Base-by-base conservation (phyloP, 352 stramenopile species). In the Pythium biforme region DNA sequence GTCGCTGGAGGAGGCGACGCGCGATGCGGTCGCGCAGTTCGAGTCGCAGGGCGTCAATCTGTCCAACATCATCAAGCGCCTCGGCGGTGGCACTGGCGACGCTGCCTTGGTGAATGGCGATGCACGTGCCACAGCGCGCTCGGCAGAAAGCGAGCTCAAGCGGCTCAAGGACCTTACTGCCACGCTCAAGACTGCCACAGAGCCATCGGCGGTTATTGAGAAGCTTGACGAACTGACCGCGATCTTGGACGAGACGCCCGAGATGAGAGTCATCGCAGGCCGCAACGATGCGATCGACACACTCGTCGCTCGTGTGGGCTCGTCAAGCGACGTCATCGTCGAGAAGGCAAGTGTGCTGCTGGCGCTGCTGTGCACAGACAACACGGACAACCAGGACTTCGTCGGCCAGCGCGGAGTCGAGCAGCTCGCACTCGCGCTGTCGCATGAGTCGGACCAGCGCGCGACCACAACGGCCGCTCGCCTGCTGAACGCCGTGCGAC, bases 11-110 rank as follows among this genome's bases (percentile, higher is more conserved):
- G 88, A 95, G 26, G 88, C 89, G 17, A 74, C 91, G 54, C 61
- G 55, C 9, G 89, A 97, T 40, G 85, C 89, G 1, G 70, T 96
- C 31, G 66, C 84, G 62, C 89, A 97, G 72, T 96, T 97, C 50
- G 72, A 86, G 60, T 91, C 83, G 34, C 86, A 96, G 64, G 85
- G 84, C 50, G 87, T 96, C 40, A 87, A 96, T 64, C 69, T 96
- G 25, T 90, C 79, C 47, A 92, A 89, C 59, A 83, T 93, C 59
- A 87, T 93, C 53, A 94, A 92, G 69, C 69, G 40, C 46, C 50
- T 67, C 20, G 55, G 47, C 1, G 20, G 19, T 2, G 34, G 29
- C 22, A 45, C 29, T 11, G 22, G 15, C 41, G 49, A n/a, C 0
- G 29, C 10, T 19, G 46, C 26, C 2, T 58, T 56, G 7, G 57